Percentiles rank a stretch among this genome's conserved stretches.
Evolutionary conservation across 768 basidiomycete genomes (phyloP).

Genomic region (Multifurca ochricompacta): DNA sequence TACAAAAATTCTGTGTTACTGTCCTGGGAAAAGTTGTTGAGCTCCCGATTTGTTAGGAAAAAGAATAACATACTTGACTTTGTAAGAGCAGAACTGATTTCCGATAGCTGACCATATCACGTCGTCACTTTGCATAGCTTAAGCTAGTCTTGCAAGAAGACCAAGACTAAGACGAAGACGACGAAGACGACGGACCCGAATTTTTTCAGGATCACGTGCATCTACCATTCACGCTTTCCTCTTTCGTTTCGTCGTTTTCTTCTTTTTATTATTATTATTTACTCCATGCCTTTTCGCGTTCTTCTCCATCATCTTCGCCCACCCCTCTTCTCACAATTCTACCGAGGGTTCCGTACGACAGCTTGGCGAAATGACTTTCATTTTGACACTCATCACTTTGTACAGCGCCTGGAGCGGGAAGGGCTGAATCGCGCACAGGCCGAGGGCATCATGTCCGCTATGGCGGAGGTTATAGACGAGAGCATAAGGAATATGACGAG

Average conservation of each 20-base stretch:
- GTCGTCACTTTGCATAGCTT: constrained; percentile 91
- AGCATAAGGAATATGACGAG: constrained; percentile 92
- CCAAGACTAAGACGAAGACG: too few relatives aligned
- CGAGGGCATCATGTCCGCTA: constrained; percentile 93
- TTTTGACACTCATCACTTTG: constrained; percentile 95
- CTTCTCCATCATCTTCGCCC: constrained; percentile 5
- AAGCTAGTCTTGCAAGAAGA: neutral
- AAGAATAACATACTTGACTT: constrained; percentile 79
- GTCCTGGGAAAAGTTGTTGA: constrained; percentile 47
- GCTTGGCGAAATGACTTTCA: constrained; percentile 46
- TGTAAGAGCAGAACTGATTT: constrained; percentile 95
- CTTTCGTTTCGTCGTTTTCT: too few relatives aligned
- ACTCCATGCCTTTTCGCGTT: neutral
- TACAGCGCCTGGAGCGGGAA: constrained; percentile 81
- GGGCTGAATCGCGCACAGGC: constrained; percentile 88
- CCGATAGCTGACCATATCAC: constrained; percentile 97
- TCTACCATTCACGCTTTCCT: neutral
- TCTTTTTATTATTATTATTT: too few relatives aligned
- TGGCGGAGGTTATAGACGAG: constrained; percentile 97
- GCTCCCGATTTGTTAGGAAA: neutral
- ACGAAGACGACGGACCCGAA: too few relatives aligned
- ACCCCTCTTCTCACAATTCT: neutral
- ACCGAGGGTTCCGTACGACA: constrained; percentile 12
- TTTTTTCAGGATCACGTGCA: constrained; percentile 8
- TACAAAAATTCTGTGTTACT: constrained; percentile 93